Evolutionary conservation across 1,139 yeast species (phyloP), one percentile per base, ranked within the genome.

Genomic region (Pichia sp.): DNA sequence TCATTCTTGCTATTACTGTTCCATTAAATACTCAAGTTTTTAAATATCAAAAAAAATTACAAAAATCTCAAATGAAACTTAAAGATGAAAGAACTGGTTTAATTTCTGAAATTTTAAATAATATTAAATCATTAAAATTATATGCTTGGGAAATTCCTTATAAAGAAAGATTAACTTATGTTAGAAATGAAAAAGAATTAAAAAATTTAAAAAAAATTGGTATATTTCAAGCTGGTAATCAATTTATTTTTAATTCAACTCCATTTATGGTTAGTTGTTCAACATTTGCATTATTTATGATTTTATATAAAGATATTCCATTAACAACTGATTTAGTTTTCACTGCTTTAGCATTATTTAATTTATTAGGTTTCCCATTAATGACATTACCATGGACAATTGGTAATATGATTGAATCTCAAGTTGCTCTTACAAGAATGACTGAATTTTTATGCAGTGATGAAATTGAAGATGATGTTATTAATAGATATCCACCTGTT

Each of bases 111-210:
- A 87, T 92, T 47, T 74, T 92, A 63, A 86, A 88, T 65, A 89
- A 89, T 62, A 89, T 92, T 66, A 92, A 90, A 69, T 86, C 96
- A 4, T 75, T 92, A 66, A 92, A 92, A 66, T 74, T 92, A 45
- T 92, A 92, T 61, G 96, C 95, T 4, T 92, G 98, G 98, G 98
- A 92, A 69, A 68, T 67, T 32, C 96, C 97, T 7, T 92, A 88
- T 65, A 78, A 79, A 59, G 75, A 75, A 32, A 83, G 83, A 59
- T 73, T 92, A 50, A 80, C 78, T 59, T 71, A 80, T 58, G 96
- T 92, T 37, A 83, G 99, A 74, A 88, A 90, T 60, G 87, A 89
- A 49, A 82, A 83, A 62, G 99, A 94, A 68, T 78, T 94, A 66
- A 74, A 73, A 42, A 90, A 87, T 58, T 75, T 92, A 66, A 81